A percentile compares a stretch with the other conserved stretches of the same genome.
These are phyloP conservation scores for Zygosaccharomyces siamensis DNA, from an alignment of 805 yeast genomes.

Conservation along the genomic window DNA sequence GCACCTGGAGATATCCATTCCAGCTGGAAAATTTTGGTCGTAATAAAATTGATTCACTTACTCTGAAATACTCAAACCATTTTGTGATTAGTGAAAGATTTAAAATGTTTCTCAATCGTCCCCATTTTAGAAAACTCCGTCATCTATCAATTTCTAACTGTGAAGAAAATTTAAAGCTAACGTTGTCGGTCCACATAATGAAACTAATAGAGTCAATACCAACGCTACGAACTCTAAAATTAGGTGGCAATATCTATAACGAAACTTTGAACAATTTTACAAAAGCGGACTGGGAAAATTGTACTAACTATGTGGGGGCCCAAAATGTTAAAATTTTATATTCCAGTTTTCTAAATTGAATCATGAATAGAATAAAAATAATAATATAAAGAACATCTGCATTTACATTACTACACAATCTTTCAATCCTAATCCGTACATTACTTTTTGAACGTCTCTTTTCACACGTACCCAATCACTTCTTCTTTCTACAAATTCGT, in stretches of 20 bases:
- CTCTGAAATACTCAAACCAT: constrained; percentile 29
- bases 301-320: constrained; percentile 25
- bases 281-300: constrained; percentile 27
- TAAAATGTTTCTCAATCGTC: constrained; percentile 28
- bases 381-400: not conserved
- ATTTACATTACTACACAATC: constrained; percentile 60
- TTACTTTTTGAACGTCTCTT: constrained; percentile 83
- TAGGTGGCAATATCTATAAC: constrained; percentile 34
- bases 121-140: constrained; percentile 25
- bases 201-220: constrained; percentile 34
- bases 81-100: constrained; percentile 38
- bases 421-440: constrained; percentile 81
- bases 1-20: constrained; percentile 58
- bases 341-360: constrained; percentile 30
- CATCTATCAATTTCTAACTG: constrained; percentile 31
- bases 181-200: constrained; percentile 32
- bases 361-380: not conserved
- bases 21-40: constrained; percentile 34
- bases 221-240: constrained; percentile 26
- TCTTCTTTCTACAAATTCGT: constrained; percentile 82
- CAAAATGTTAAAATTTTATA: constrained; percentile 35
- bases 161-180: constrained; percentile 27
- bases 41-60: constrained; percentile 22
- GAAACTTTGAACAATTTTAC: constrained; percentile 33
- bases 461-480: constrained; percentile 79